Evolutionary conservation across 495 filamentous ascomycete genomes (phyloP).

Genomic region (Trichoderma virens): DNA sequence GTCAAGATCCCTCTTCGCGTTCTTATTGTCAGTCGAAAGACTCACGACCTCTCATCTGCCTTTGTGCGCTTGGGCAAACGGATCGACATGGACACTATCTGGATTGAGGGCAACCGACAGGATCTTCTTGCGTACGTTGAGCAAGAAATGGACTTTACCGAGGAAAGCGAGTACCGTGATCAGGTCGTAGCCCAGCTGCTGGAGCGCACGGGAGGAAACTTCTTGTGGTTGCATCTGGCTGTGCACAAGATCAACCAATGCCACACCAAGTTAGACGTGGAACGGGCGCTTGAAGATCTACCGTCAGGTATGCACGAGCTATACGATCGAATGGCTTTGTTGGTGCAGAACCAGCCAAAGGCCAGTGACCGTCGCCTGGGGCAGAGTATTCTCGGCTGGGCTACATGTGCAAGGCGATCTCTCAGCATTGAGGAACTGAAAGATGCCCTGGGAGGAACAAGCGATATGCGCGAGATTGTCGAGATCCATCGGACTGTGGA

Average conservation of each 20-base stretch:
- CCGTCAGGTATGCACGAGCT: conserved; percentile 34
- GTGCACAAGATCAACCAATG: conserved; percentile 27
- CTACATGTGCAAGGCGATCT: conserved; percentile 22
- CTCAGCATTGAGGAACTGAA: conserved; percentile 26
- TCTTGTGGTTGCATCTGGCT: conserved; percentile 29
- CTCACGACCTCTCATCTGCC: conserved; percentile 13
- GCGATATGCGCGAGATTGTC: conserved; percentile 16
- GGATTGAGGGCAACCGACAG: conserved; percentile 15
- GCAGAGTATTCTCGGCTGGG: conserved; percentile 22
- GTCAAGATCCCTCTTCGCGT: conserved; percentile 16
- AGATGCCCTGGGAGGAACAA: conserved; percentile 19
- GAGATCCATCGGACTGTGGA: conserved; percentile 27
- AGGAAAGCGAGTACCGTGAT: conserved; percentile 9
- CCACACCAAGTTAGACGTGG: conserved; percentile 20
- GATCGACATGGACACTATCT: conserved; percentile 11
- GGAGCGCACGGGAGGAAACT: conserved; percentile 20
- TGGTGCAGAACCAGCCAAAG: conserved; percentile 16
- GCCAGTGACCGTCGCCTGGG: conserved; percentile 20
- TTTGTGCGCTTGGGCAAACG: conserved; percentile 10
- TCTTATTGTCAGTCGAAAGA: conserved; percentile 17
- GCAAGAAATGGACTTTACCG: conserved; percentile 17
- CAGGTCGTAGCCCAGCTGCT: conserved; percentile 14
- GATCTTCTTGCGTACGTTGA: conserved; percentile 20
- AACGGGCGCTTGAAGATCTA: conserved; percentile 26
- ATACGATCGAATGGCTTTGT: conserved; percentile 29